A percentile compares a stretch with the other conserved stretches of the same genome.
Conservation (phyloP, 257 asterid species). For the Pogostemon cablin region DNA sequence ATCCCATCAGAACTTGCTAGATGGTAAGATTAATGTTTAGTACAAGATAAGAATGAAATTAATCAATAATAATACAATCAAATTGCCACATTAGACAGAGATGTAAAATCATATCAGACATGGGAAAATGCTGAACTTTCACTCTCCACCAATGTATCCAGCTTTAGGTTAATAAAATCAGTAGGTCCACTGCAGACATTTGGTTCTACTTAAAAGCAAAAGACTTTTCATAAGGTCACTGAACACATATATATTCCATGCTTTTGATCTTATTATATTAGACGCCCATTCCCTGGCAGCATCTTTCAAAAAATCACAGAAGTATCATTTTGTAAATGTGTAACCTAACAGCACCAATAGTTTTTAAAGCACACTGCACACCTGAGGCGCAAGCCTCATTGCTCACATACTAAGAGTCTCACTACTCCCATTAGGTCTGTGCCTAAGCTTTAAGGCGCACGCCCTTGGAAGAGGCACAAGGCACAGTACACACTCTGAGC, state of each 20-base stretch:
- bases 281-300: no score
- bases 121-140: conserved; percentile 1
- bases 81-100: conserved; percentile 4
- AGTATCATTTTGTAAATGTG: no score
- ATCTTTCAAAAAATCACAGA: no score
- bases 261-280: neutral
- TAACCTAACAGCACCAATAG: no score
- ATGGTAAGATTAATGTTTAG: neutral
- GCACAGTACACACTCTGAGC: no score
- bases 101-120: neutral
- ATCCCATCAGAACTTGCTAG: neutral
- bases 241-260: neutral
- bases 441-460: no score
- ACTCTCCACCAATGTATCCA: neutral
- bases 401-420: no score
- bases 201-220: neutral
- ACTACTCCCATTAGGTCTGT: no score
- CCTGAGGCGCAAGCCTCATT: no score
- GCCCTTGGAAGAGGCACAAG: no score
- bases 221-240: neutral
- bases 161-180: neutral
- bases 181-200: neutral
- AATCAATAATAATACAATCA: neutral
- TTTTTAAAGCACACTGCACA: no score
- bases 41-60: neutral